Base-by-base conservation (phyloP, 2,329 filamentous ascomycete species). In the Cryphonectria radicalis region DNA sequence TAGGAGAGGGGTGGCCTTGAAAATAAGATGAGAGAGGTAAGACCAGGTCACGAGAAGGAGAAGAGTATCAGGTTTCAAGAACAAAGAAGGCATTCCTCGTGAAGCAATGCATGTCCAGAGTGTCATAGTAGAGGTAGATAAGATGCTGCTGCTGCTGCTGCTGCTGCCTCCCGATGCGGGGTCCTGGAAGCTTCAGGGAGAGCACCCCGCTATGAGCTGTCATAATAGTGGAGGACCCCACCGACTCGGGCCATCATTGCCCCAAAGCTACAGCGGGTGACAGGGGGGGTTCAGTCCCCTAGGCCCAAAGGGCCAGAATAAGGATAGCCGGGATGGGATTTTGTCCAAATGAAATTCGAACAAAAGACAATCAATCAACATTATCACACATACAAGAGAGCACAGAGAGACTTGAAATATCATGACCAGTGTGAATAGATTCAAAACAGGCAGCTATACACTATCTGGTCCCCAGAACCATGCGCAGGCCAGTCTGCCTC, bases 401-500 rank as follows among this genome's bases (percentile, higher is more conserved):
- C n/a, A n/a, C 28, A 62, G 3, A 60, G 4, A 28, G 32, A 46
- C 10, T 66, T 60, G 42, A 65, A 66, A 50, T 2, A 50, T 50
- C 62, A 55, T 71, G 73, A 74, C 75, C 76, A 76, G 79, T 80
- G 80, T 80, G 80, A 79, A 82, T 85, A 85, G 84, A 85, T 86
- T 87, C 85, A 84, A n/a, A 50, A 85, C 76, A 77, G 84, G 83
- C 84, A 70, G 86, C 85, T 86, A 86, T 80, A 77, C 79, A 78
- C 74, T 74, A 68, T 76, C 76, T 77, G 75, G 72, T 73, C 59
- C 55, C 59, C 32, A 35, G 4, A 74, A 77, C 74, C 70, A 74
- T 76, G 72, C 69, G 57, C 50, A 72, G 68, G 71, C 68, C 64
- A 28, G 65, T 10, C 2, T 46, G 60, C 71, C 68, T 72, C 35